A percentile compares a stretch with the other conserved stretches of the same genome.
Evolutionary conservation across 2,329 filamentous ascomycete species (phyloP).

Genomic region (Fusarium torreyae): DNA sequence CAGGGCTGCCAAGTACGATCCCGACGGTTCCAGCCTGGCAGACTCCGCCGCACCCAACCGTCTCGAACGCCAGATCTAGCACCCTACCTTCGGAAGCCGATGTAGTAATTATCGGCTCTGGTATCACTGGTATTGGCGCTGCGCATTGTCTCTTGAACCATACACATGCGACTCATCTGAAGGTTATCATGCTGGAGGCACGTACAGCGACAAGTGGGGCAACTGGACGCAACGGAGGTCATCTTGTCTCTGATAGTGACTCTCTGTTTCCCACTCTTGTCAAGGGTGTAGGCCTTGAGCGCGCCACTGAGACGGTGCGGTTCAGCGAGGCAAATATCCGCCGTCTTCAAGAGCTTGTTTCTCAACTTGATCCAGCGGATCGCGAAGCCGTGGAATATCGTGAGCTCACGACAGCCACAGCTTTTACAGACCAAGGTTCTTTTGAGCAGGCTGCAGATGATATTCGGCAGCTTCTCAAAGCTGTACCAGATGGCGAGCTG

Average conservation of each 20-base stretch:
- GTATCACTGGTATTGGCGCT: slow-evolving; percentile 49
- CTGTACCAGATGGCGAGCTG: slow-evolving; percentile 22
- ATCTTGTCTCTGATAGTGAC: slow-evolving; percentile 54
- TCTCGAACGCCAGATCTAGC: slow-evolving; percentile 43
- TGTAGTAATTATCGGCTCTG: slow-evolving; percentile 51
- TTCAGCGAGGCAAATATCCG: slow-evolving; percentile 55
- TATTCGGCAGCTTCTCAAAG: slow-evolving; percentile 14
- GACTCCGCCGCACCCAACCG: slow-evolving; percentile 38
- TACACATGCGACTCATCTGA: slow-evolving; percentile 6
- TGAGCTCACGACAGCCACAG: slow-evolving; percentile 15
- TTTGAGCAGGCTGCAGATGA: slow-evolving; percentile 16
- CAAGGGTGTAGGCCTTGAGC: slow-evolving; percentile 50
- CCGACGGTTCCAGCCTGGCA: slow-evolving; percentile 36
- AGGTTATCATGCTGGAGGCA: slow-evolving; percentile 50
- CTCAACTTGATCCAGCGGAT: slow-evolving; percentile 12
- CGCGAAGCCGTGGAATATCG: slow-evolving; percentile 31
- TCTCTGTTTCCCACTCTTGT: slow-evolving; percentile 56
- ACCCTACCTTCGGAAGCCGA: slow-evolving; percentile 38
- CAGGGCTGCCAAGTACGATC: slow-evolving; percentile 21
- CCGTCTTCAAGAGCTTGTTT: slow-evolving; percentile 19
- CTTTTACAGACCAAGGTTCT: slow-evolving; percentile 19
- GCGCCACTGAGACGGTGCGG: slow-evolving; percentile 59
- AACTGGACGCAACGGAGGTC: slow-evolving; percentile 53
- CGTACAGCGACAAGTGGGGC: slow-evolving; percentile 50
- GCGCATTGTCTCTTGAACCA: slow-evolving; percentile 46